phyloP scores from a whole-genome alignment of 352 stramenopile genomes.

The Phytophthora citricola region DNA sequence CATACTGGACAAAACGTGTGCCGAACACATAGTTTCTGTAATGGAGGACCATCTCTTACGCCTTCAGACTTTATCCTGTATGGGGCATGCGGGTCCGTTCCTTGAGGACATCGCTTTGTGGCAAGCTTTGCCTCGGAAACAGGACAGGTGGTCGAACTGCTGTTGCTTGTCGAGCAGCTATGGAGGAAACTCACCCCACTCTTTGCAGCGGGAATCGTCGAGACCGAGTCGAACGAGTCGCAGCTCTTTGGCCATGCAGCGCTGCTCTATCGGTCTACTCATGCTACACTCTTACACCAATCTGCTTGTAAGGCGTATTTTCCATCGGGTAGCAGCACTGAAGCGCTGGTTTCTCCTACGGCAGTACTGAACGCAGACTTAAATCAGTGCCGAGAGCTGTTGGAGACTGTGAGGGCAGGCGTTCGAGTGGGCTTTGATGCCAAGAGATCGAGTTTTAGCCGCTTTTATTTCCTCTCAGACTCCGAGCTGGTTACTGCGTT shows the following conservation, averaged over 20 bases:
- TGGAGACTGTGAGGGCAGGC: conserved; percentile 53
- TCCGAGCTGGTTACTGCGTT: conserved; percentile 59
- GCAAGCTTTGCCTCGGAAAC: conserved; percentile 52
- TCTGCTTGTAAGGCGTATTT: conserved; percentile 50
- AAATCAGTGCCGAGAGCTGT: conserved; percentile 39
- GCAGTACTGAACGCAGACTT: conserved; percentile 44
- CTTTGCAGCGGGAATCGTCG: conserved; percentile 60
- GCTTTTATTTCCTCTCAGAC: conserved; percentile 78
- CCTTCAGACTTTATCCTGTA: conserved; percentile 56
- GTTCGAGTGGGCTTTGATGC: conserved; percentile 57
- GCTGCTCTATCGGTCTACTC: conserved; percentile 41
- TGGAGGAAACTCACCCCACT: conserved; percentile 63
- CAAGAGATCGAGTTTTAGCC: conserved; percentile 62
- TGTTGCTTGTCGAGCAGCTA: conserved; percentile 46
- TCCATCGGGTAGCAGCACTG: conserved; percentile 4
- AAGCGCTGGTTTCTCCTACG: not conserved
- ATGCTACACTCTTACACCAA: conserved; percentile 34
- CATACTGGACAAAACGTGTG: conserved; percentile 42
- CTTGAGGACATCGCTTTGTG: conserved; percentile 50
- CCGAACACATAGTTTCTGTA: conserved; percentile 55
- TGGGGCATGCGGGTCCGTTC: conserved; percentile 57
- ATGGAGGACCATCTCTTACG: conserved; percentile 69
- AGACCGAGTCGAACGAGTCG: conserved; percentile 47
- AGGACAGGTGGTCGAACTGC: conserved; percentile 42
- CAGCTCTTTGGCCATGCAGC: conserved; percentile 53